These are phyloP conservation scores for Saururus chinensis DNA, from an alignment of 164 flowering plant species.

Conservation along the genomic window DNA sequence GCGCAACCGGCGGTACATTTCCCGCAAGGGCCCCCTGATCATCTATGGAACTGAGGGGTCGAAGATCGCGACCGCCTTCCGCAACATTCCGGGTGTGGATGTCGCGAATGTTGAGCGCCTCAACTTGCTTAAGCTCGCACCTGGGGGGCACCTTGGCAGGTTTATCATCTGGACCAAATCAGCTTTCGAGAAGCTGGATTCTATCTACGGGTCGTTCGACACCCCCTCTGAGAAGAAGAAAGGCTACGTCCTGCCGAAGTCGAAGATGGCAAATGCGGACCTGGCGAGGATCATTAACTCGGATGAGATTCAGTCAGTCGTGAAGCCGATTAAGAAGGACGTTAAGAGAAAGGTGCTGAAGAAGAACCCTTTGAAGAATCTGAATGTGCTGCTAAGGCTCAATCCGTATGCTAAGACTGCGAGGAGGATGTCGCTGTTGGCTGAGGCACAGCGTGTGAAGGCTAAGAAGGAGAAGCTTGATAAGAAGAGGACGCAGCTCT, in stretches of 20 bases:
- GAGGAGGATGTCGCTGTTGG: slow-evolving; percentile 77
- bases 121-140: slow-evolving; percentile 72
- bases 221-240: slow-evolving; percentile 72
- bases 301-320: slow-evolving; percentile 81
- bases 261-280: slow-evolving; percentile 89
- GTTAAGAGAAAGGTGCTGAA: slow-evolving; percentile 60
- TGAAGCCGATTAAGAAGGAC: slow-evolving; percentile 68
- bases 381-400: slow-evolving; percentile 57
- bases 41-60: slow-evolving; percentile 76
- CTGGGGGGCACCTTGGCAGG: slow-evolving; percentile 83
- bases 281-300: slow-evolving; percentile 78
- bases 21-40: slow-evolving; percentile 63
- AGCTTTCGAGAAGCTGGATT: slow-evolving; percentile 81
- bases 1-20: slow-evolving; percentile 64
- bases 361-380: slow-evolving; percentile 89
- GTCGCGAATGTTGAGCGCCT: slow-evolving; percentile 62
- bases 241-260: slow-evolving; percentile 59
- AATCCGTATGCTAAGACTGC: slow-evolving; percentile 92
- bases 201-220: slow-evolving; percentile 66
- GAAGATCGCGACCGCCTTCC: slow-evolving; percentile 66
- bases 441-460: slow-evolving; percentile 66
- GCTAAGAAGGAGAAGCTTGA: slow-evolving; percentile 43
- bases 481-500: slow-evolving; percentile 44
- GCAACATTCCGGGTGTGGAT: slow-evolving; percentile 81
- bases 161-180: slow-evolving; percentile 81